Conservation (phyloP, 805 yeast species). For the Brettanomyces naardenensis region DNA sequence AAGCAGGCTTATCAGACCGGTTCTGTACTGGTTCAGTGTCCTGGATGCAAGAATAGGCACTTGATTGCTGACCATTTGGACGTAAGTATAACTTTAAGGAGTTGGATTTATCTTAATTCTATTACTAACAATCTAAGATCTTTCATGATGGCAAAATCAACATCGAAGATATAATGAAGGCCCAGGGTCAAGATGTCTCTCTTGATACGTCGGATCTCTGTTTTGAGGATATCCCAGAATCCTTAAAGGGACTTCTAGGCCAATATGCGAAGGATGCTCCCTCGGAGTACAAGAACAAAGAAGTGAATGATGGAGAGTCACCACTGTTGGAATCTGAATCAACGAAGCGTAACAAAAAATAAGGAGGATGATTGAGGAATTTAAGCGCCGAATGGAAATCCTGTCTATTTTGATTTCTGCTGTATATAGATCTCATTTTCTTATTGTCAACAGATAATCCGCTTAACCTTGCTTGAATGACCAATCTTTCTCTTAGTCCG, state of each 20-base stretch:
- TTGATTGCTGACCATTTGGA: constrained; percentile 83
- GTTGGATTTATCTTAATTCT: not conserved
- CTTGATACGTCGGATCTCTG: constrained; percentile 59
- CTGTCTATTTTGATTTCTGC: too few relatives aligned
- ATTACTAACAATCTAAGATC: constrained; percentile 33
- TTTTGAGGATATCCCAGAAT: constrained; percentile 60
- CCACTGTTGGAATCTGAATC: constrained; percentile 8
- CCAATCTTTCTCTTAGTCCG: too few relatives aligned
- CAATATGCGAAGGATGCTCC: constrained; percentile 62
- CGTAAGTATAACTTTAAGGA: constrained; percentile 20
- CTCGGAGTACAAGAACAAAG: constrained; percentile 22
- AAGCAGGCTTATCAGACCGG: constrained; percentile 88
- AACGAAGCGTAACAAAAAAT: too few relatives aligned
- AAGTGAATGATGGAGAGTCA: constrained; percentile 4
- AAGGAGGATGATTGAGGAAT: too few relatives aligned
- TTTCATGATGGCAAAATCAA: constrained; percentile 73
- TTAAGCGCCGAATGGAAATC: too few relatives aligned
- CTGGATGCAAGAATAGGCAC: constrained; percentile 83
- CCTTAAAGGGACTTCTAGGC: constrained; percentile 42
- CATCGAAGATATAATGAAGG: constrained; percentile 68
- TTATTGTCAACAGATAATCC: too few relatives aligned
- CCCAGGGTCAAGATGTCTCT: constrained; percentile 69
- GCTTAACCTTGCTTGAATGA: too few relatives aligned
- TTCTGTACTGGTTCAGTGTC: constrained; percentile 84
- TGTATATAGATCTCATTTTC: too few relatives aligned